Evolutionary conservation across 2,329 filamentous ascomycete genomes (phyloP), one percentile per base, ranked within the genome.

Genomic region (Cladosporium sp.): DNA sequence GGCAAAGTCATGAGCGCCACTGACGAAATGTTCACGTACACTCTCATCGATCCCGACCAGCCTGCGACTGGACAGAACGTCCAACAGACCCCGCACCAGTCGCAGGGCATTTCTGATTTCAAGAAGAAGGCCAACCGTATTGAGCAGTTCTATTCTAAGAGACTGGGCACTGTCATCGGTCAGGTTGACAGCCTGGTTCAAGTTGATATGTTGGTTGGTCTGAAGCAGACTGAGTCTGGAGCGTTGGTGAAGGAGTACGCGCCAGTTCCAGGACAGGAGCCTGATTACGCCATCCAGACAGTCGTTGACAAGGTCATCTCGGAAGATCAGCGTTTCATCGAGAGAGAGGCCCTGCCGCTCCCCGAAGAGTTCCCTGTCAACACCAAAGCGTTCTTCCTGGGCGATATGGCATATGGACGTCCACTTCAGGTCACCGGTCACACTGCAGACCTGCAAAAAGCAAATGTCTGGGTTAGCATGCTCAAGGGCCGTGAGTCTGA

Each of bases 191-290:
- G 90, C 19, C 77, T 97, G 59, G 83, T 96, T 24, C 87, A 95
- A 56, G 90, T 99, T 32, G 88, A 96, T 59, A 93, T 96, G 80
- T 80, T 99, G 49, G 95, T 89, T 68, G 93, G 95, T 18, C 77
- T 99, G 56, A 79, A 80, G 61, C 96, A 95, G 76, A 95, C 88
- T 1, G 90, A 96, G 54, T 85, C 92, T 30, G 93, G 93, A 39
- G 88, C 92, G 9, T 86, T 90, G 2, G 73, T 96, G 61, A 99
- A 99, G 71, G 89, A 97, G 63, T 99, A 96, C 65, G 90, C 83
- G 15, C 80, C 86, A 45, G 87, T 96, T 43, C 83, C 85, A 2
- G 92, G 92, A 40, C 79, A 93, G 63, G 89, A 96, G 65, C 87
- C 84, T 6, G 87, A 95, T 49, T 96, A 92, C 67, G 90, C 93